Evolutionary conservation across 352 stramenopile species (phyloP), one percentile per base, ranked within the genome.

Genomic region (Pythium rishiriense): DNA sequence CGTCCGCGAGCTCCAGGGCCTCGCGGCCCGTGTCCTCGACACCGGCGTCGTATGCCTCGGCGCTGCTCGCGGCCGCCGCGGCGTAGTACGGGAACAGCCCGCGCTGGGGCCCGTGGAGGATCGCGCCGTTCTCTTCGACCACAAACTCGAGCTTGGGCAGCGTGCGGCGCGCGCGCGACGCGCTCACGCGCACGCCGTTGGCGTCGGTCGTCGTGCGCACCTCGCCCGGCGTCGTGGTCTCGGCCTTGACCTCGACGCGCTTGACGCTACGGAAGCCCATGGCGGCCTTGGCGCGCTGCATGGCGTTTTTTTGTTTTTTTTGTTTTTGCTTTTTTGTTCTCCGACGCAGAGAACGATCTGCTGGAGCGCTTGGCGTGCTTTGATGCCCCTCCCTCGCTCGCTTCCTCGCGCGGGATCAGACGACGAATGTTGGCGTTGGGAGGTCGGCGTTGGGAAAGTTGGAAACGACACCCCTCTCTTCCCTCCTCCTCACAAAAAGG

Each of bases 61-160:
- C 28, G 47, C 55, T 31, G 50, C 42, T 66, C n/a, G 49, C 26
- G 25, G 29, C 46, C 19, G 54, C 33, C 0, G 56, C 55, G 3
- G 62, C 35, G 37, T 73, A 73, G 42, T 71, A 76, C n/a, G 69
- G 69, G 41, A 68, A 76, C 24, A 82, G 78, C 4, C 80, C 77
- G 39, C 85, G 83, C 43, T 91, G 85, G 3, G 85, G 85, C 0
- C 85, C 85, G 42, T 91, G 83, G 14, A 94, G 69, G 25, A 94
- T 76, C 41, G 85, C 85, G 42, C 85, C 85, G 52, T 93, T 84
- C 48, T 94, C 85, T 54, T 94, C 83, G 17, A 94, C 78, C 25
- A 80, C 86, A 65, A 94, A 94, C 75, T 94, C 85, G 57, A 93
- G 79, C 68, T 91, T 91, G 21, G 85, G 85, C 24, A 93, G 76